These are phyloP conservation scores for Prunella vulgaris DNA, from an alignment of 257 asterid species.

Conservation along the genomic window DNA sequence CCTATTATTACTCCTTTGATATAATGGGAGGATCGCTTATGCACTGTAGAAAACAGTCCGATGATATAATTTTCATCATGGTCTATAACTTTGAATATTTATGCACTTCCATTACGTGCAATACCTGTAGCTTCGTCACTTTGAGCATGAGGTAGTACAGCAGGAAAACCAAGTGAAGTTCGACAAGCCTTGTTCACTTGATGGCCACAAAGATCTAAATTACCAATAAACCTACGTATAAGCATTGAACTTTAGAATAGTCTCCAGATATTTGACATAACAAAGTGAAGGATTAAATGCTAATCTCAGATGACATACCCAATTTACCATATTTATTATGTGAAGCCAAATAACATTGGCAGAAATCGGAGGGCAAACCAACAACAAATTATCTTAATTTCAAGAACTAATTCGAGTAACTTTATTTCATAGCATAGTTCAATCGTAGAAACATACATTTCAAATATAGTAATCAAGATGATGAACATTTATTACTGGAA, in stretches of 20 bases:
- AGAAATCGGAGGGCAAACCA: not conserved
- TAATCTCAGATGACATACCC: not conserved
- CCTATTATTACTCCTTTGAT: conserved; percentile 79
- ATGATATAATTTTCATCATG: not conserved
- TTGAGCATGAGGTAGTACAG: conserved; percentile 84
- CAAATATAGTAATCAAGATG: not conserved
- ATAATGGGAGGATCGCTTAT: conserved; percentile 64
- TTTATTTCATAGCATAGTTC: not conserved
- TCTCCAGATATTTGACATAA: not conserved
- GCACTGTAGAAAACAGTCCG: conserved; percentile 34
- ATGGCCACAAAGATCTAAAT: conserved; percentile 93
- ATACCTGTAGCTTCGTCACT: conserved; percentile 78
- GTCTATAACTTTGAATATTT: too few species aligned
- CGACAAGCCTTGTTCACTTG: conserved; percentile 89
- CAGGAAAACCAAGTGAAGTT: conserved; percentile 96
- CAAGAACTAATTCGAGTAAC: too few species aligned
- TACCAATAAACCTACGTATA: conserved; percentile 78
- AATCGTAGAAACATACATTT: not conserved
- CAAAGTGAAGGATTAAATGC: not conserved
- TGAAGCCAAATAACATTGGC: not conserved
- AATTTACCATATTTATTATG: not conserved
- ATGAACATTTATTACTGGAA: too few species aligned
- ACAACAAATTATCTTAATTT: not conserved
- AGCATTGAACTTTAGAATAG: conserved; percentile 38
- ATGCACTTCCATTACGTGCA: not conserved